Percentiles rank a stretch among this genome's conserved stretches.
These are phyloP conservation scores for Chlamydomonas sphaeroides DNA, from an alignment of 139 green algal genomes.

Conservation along the genomic window DNA sequence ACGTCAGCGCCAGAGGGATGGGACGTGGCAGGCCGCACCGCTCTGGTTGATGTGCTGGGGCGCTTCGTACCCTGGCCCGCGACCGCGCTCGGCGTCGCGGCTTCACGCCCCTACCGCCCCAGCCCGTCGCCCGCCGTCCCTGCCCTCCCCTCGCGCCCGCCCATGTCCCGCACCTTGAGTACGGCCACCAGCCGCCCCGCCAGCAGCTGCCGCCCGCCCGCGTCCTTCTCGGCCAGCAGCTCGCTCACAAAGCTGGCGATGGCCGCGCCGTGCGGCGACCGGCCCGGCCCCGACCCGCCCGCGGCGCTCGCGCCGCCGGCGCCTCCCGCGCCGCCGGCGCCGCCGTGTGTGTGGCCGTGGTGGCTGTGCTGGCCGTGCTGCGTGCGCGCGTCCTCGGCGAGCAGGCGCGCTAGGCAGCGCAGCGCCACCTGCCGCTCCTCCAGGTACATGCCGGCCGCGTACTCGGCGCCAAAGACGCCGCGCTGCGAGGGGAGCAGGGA, in stretches of 20 bases:
- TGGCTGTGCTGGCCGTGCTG: constrained; percentile 31
- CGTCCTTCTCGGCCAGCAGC: constrained; percentile 49
- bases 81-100: too few relatives aligned
- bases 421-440: constrained; percentile 64
- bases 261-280: neutral
- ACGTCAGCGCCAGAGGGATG: too few relatives aligned
- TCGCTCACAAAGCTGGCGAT: constrained; percentile 53
- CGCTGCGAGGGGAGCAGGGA: neutral
- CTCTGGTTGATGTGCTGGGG: too few relatives aligned
- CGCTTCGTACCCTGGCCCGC: too few relatives aligned
- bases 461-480: constrained; percentile 54
- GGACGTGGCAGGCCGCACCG: too few relatives aligned
- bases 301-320: too few relatives aligned
- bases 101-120: neutral
- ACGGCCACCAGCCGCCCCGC: constrained; percentile 58
- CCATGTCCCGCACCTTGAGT: constrained; percentile 49
- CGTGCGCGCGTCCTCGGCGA: constrained; percentile 47
- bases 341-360: too few relatives aligned
- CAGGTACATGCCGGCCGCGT: constrained; percentile 69
- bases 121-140: too few relatives aligned
- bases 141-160: neutral
- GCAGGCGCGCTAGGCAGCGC: constrained; percentile 58
- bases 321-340: too few relatives aligned
- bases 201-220: constrained; percentile 40
- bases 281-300: too few relatives aligned